These are phyloP conservation scores for Solanum hybrid DNA, from an alignment of 305 asterid species.

Conservation along the genomic window DNA sequence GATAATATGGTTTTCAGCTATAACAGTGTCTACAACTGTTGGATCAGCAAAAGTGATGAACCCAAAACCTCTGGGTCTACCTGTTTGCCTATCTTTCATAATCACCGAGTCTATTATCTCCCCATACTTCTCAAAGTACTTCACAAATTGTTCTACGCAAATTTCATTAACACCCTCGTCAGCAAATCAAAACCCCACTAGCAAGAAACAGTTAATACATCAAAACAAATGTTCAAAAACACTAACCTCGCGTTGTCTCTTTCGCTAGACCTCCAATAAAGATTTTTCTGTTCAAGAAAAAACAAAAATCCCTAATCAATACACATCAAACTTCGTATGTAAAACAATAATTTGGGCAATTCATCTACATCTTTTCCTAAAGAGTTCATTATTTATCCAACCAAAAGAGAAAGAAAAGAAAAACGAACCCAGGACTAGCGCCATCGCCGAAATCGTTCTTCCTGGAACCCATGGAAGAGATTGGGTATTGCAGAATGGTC, in stretches of 20 bases:
- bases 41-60: constrained; percentile 87
- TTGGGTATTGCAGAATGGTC: constrained; percentile 3
- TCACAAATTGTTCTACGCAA: constrained; percentile 57
- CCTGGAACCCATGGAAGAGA: constrained; percentile 46
- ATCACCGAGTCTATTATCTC: constrained; percentile 92
- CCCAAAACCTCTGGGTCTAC: constrained; percentile 91
- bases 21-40: constrained; percentile 73
- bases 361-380: neutral
- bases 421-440: constrained; percentile 82
- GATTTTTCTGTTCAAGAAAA: constrained; percentile 47
- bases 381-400: neutral
- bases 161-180: neutral
- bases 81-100: constrained; percentile 85
- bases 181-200: neutral
- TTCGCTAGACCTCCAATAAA: constrained; percentile 88
- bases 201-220: neutral
- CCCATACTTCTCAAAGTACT: constrained; percentile 91
- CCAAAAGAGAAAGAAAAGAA: neutral
- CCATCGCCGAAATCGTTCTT: constrained; percentile 79
- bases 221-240: neutral
- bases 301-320: neutral
- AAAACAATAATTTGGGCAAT: neutral
- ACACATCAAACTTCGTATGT: neutral
- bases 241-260: constrained; percentile 67
- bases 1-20: constrained; percentile 75